phyloP scores from a whole-genome alignment of 1,139 yeast genomes.

The Hansenula lynferdii region DNA sequence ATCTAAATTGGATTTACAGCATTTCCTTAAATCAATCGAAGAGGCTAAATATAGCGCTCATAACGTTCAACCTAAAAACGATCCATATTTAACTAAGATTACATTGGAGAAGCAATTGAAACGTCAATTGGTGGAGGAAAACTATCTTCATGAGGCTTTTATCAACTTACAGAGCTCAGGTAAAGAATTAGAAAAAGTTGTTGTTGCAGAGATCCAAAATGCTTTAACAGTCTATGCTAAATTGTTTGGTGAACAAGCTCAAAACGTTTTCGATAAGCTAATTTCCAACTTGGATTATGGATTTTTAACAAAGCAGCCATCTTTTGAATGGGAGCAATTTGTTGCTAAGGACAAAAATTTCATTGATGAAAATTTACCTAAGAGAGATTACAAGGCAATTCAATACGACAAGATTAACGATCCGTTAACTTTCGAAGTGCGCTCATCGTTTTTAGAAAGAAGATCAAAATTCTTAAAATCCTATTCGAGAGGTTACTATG shows the following conservation, averaged over 20 bases:
- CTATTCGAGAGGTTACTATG: constrained; percentile 88
- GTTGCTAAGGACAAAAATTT: constrained; percentile 71
- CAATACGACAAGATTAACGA: constrained; percentile 65
- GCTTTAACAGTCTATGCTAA: constrained; percentile 71
- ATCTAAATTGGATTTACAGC: constrained; percentile 49
- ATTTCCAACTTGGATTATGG: constrained; percentile 69
- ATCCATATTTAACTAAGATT: constrained; percentile 77
- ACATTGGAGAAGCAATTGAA: constrained; percentile 72
- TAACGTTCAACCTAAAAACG: constrained; percentile 44
- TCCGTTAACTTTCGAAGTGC: constrained; percentile 63
- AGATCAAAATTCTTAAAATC: constrained; percentile 87
- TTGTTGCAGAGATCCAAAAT: constrained; percentile 79
- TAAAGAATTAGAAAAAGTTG: constrained; percentile 82
- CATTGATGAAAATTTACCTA: constrained; percentile 68
- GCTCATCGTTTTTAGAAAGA: constrained; percentile 82
- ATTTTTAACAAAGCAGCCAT: constrained; percentile 70
- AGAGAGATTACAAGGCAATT: constrained; percentile 61
- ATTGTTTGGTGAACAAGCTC: constrained; percentile 62
- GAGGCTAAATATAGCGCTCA: constrained; percentile 31
- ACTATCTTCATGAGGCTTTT: constrained; percentile 82
- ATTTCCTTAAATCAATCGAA: constrained; percentile 43
- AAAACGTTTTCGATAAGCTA: constrained; percentile 58
- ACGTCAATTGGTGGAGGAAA: constrained; percentile 77
- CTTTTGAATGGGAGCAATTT: constrained; percentile 87
- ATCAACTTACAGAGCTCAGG: constrained; percentile 85